Evolutionary conservation across 2,329 filamentous ascomycete species (phyloP).

Genomic region (Claviceps sp.): DNA sequence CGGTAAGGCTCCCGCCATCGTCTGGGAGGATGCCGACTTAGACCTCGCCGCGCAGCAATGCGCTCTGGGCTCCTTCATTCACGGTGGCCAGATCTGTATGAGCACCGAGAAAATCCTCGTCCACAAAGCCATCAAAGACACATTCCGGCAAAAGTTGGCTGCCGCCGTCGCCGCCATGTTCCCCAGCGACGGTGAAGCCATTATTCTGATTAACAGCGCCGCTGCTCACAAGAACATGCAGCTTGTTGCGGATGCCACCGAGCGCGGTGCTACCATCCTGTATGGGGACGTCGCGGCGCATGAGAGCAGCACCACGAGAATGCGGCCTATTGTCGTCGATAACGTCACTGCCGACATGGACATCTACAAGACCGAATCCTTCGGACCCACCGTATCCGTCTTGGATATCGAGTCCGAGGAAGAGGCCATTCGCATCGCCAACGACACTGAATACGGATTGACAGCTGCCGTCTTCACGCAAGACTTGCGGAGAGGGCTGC

Average conservation of each 20-base stretch:
- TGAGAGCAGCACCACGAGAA: constrained; percentile 22
- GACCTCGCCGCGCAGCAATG: constrained; percentile 56
- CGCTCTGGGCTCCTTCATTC: constrained; percentile 56
- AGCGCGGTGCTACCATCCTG: constrained; percentile 47
- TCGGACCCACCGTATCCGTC: constrained; percentile 63
- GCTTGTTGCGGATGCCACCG: constrained; percentile 53
- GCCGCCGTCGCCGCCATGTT: constrained; percentile 28
- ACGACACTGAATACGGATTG: constrained; percentile 72
- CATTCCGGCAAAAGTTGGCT: constrained; percentile 32
- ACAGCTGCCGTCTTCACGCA: constrained; percentile 58
- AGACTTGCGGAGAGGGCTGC: constrained; percentile 45
- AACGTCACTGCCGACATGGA: constrained; percentile 54
- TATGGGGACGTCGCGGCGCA: constrained; percentile 22
- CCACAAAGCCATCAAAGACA: constrained; percentile 30
- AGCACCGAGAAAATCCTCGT: constrained; percentile 60
- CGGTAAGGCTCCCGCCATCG: constrained; percentile 67
- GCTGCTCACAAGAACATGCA: constrained; percentile 52
- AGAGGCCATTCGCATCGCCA: constrained; percentile 59
- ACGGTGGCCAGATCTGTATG: constrained; percentile 79
- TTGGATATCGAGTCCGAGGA: constrained; percentile 54
- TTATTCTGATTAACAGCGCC: constrained; percentile 54
- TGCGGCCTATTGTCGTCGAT: constrained; percentile 55
- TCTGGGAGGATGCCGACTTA: constrained; percentile 69
- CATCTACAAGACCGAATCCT: constrained; percentile 61
- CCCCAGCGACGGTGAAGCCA: constrained; percentile 46